These are phyloP conservation scores for Medicago lupulina DNA, from an alignment of 306 rosid species.

Conservation along the genomic window DNA sequence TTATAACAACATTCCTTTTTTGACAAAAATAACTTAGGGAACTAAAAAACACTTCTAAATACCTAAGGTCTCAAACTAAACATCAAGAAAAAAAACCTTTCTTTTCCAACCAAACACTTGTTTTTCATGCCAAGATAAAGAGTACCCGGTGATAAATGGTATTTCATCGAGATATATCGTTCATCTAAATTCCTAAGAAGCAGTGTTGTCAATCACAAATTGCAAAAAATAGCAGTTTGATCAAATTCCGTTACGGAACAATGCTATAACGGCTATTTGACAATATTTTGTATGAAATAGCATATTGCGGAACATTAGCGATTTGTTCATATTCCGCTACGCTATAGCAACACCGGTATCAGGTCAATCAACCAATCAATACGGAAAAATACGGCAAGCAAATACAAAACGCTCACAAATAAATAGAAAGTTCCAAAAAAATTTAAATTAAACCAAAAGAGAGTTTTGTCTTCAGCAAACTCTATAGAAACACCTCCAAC, in stretches of 20 bases:
- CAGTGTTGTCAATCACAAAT: background rate
- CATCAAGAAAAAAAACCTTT: no score
- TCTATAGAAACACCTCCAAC: conserved; percentile 21
- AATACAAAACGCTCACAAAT: conserved; percentile 5
- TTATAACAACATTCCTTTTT: background rate
- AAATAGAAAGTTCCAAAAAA: conserved; percentile 17
- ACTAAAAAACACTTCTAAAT: no score
- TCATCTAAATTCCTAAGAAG: background rate
- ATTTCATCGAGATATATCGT: background rate
- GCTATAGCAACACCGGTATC: background rate
- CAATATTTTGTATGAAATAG: background rate
- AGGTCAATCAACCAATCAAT: background rate
- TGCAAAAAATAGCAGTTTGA: background rate
- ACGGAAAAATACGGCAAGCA: conserved; percentile 11
- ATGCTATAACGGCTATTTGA: background rate
- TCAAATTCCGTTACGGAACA: background rate
- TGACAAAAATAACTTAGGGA: no score
- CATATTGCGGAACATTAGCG: background rate
- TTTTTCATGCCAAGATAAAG: background rate
- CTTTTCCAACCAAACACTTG: background rate
- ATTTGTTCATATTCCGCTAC: background rate
- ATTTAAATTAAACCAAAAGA: conserved; percentile 28
- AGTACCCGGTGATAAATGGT: background rate
- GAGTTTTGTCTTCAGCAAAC: conserved; percentile 21
- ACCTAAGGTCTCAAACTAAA: no score